phyloP scores from a whole-genome alignment of 345 rosid species.

The Eucalyptus sp. region DNA sequence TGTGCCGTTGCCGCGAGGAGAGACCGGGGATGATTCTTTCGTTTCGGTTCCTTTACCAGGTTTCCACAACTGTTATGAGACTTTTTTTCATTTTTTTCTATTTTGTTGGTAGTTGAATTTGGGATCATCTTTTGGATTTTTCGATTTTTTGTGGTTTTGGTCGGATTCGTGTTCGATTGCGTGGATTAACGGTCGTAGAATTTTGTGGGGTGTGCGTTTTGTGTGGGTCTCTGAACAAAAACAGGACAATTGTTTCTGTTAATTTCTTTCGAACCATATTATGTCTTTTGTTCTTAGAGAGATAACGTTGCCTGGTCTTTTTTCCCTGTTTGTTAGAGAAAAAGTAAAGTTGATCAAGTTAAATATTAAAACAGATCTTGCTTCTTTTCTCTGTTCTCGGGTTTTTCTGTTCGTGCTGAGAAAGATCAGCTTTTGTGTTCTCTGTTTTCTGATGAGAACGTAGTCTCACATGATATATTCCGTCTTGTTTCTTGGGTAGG shows the following conservation, averaged over 20 bases:
- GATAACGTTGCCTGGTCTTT: neutral
- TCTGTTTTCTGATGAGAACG: neutral
- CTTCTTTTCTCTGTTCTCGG: neutral
- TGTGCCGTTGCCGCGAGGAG: slow-evolving; percentile 17
- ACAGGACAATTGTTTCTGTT: neutral
- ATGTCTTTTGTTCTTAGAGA: neutral
- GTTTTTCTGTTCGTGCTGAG: neutral
- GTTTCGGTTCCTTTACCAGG: slow-evolving; percentile 52
- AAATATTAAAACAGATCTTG: neutral
- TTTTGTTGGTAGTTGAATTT: neutral
- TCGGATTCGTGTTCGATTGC: neutral
- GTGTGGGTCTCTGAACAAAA: neutral
- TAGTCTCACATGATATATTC: neutral
- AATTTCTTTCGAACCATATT: neutral
- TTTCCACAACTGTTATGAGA: neutral
- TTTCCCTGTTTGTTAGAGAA: neutral
- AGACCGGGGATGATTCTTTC: slow-evolving; percentile 36
- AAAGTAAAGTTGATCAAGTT: neutral
- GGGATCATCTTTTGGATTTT: neutral
- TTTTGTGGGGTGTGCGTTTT: neutral
- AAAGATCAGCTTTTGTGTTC: neutral
- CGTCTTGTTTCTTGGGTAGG: slow-evolving; percentile 13
- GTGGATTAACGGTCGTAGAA: neutral
- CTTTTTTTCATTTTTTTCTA: neutral
- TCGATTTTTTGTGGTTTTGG: neutral